A percentile compares a stretch with the other conserved stretches of the same genome.
Conservation (phyloP, 2,329 filamentous ascomycete species). For the Orbilia quercus region DNA sequence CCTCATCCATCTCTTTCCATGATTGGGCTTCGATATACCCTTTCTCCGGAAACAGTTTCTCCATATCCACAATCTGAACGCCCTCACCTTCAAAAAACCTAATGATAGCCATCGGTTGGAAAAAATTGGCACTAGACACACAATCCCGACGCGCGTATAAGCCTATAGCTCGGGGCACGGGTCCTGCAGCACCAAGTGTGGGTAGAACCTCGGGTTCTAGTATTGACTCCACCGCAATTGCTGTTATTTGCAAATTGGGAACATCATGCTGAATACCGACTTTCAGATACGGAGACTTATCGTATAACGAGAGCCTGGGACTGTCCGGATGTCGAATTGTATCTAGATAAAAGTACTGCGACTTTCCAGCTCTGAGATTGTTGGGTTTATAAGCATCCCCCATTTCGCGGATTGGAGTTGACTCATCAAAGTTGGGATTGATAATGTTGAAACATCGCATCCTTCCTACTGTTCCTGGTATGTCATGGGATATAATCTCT, state of each 20-base stretch:
- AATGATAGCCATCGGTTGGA: slow-evolving; percentile 10
- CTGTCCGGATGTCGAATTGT: background rate
- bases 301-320: background rate
- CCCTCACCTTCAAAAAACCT: slow-evolving; percentile 22
- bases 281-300: slow-evolving; percentile 7
- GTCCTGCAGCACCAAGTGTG: slow-evolving; percentile 9
- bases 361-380: background rate
- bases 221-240: slow-evolving; percentile 9
- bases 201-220: slow-evolving; percentile 11
- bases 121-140: background rate
- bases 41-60: slow-evolving; percentile 4
- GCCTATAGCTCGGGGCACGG: slow-evolving; percentile 18
- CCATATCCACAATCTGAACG: background rate
- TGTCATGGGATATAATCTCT: slow-evolving; percentile 1
- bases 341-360: slow-evolving; percentile 22
- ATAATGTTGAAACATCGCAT: slow-evolving; percentile 42
- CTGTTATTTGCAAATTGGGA: slow-evolving; percentile 13
- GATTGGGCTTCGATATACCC: slow-evolving; percentile 13
- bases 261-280: background rate
- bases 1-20: slow-evolving; percentile 28
- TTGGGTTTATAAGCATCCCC: slow-evolving; percentile 10
- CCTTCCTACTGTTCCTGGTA: slow-evolving; percentile 17
- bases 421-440: slow-evolving; percentile 5
- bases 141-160: slow-evolving; percentile 29
- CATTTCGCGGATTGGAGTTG: background rate